Evolutionary conservation across 73 alveolate species (phyloP), one percentile per base, ranked within the genome.

Genomic region (Paramecium sonneborni): DNA sequence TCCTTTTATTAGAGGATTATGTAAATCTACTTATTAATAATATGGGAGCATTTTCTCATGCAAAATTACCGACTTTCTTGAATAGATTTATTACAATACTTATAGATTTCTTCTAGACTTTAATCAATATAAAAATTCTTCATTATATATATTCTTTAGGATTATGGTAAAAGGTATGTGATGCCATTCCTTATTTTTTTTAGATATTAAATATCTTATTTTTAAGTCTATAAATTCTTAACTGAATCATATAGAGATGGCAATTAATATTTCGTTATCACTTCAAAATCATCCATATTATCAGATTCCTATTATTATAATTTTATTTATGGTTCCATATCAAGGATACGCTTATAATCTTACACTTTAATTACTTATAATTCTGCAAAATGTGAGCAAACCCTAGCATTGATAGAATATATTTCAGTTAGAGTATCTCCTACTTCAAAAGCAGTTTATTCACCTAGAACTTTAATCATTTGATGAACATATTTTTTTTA

Each of bases 271-370:
- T 62, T 62, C 1, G 28, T 6, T 6, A 62, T 62, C 3, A 26
- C 84, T 62, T 62, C 84, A 62, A 62, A 12, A 24, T 32, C 24
- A 12, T 62, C 84, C 84, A 62, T 62, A 30, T 62, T 62, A 23
- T 62, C 39, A 10, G 26, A 7, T 62, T 62, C 84, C 48, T 30
- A 30, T 26, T 62, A 30, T 62, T 26, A 8, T 3, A 52, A 62
- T 62, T 62, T 62, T 11, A 62, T 62, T 62, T 62, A 62, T 26
- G 84, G 84, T 62, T 62, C 84, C 84, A 62, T 62, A 32, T 62
- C 84, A 30, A 62, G 44, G 15, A 62, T 62, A 7, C 84, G 43
- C 6, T 62, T 62, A 62, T 62, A 62, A 14, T 62, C 84, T 62
- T 26, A 10, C 14, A 62, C 48, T 62, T 32, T 26, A 30, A 62